A percentile compares a stretch with the other conserved stretches of the same genome.
Evolutionary conservation across 495 filamentous ascomycete species (phyloP).

Genomic region (Cladorrhinum samala): DNA sequence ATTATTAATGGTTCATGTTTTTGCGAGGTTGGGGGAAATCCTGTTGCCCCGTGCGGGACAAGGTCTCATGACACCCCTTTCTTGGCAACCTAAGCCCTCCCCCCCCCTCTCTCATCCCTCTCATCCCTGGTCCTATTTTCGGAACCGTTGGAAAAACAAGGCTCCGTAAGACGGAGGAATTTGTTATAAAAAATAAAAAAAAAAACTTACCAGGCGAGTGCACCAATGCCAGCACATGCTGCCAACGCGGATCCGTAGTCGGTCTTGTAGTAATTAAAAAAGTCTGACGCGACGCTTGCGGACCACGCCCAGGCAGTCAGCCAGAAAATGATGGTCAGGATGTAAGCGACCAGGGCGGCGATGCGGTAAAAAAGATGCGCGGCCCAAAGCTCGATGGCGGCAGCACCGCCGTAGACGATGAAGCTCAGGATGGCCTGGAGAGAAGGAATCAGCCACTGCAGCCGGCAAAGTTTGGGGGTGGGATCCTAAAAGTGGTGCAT

Average conservation of each 20-base stretch:
- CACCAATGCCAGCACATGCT: slow-evolving; percentile 35
- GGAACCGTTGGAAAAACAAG: no score
- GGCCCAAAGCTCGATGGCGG: slow-evolving; percentile 22
- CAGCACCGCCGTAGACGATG: slow-evolving; percentile 29
- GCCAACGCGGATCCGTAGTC: slow-evolving; percentile 18
- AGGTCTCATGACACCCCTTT: background rate
- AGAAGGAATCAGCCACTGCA: background rate
- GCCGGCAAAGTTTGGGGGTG: background rate
- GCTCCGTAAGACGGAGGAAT: background rate
- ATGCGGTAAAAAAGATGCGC: slow-evolving; percentile 34
- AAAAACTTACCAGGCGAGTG: slow-evolving; percentile 29
- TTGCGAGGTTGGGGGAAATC: background rate
- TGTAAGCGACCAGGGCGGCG: slow-evolving; percentile 22
- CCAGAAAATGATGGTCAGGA: slow-evolving; percentile 36
- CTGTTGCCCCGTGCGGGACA: background rate
- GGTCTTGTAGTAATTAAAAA: slow-evolving; percentile 6
- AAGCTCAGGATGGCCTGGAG: slow-evolving; percentile 28
- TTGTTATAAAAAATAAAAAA: background rate
- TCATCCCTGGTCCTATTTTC: background rate
- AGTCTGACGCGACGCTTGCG: slow-evolving; percentile 26
- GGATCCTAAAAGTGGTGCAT: slow-evolving; percentile 4
- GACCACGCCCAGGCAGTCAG: slow-evolving; percentile 36
- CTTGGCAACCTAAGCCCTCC: background rate
- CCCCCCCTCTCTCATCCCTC: background rate
- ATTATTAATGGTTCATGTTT: background rate